A percentile compares a stretch with the other conserved stretches of the same genome.
These are phyloP conservation scores for Rubia balearica DNA, from an alignment of 305 asterid species.

Conservation along the genomic window DNA sequence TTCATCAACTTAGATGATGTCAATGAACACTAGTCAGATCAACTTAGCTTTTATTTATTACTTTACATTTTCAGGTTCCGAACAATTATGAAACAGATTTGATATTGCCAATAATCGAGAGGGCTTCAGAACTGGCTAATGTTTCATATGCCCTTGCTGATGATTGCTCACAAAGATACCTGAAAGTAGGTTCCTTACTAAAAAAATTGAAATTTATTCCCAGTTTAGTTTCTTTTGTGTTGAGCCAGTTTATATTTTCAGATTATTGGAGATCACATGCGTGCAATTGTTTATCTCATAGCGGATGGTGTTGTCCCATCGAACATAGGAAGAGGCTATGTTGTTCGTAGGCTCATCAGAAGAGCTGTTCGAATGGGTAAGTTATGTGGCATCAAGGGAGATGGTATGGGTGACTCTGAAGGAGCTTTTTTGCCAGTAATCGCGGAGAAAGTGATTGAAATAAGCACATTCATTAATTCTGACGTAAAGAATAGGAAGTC, in stretches of 20 bases:
- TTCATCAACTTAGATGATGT: background rate
- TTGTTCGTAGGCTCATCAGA: constrained; percentile 88
- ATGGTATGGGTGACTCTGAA: constrained; percentile 55
- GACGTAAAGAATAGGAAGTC: constrained; percentile 56
- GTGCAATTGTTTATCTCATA: constrained; percentile 88
- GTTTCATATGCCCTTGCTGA: constrained; percentile 57
- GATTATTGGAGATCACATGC: constrained; percentile 96
- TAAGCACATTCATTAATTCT: constrained; percentile 62
- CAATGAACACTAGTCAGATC: background rate
- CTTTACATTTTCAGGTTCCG: constrained; percentile 56
- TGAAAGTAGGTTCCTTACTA: constrained; percentile 44
- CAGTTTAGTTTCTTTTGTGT: constrained; percentile 12
- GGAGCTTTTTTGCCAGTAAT: constrained; percentile 80
- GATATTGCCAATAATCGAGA: constrained; percentile 77
- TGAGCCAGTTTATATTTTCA: constrained; percentile 23
- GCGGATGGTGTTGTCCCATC: constrained; percentile 96
- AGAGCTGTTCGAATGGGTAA: constrained; percentile 86
- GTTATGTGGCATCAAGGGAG: constrained; percentile 79
- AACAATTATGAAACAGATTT: constrained; percentile 93
- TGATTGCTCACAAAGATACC: constrained; percentile 58
- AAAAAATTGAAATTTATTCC: background rate
- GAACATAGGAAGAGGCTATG: constrained; percentile 90
- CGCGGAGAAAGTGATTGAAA: constrained; percentile 64
- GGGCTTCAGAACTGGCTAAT: constrained; percentile 72
- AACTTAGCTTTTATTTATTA: background rate